Evolutionary conservation across 169 alveolate species (phyloP), one percentile per base, ranked within the genome.

Genomic region (Cyclospora cayetanensis): DNA sequence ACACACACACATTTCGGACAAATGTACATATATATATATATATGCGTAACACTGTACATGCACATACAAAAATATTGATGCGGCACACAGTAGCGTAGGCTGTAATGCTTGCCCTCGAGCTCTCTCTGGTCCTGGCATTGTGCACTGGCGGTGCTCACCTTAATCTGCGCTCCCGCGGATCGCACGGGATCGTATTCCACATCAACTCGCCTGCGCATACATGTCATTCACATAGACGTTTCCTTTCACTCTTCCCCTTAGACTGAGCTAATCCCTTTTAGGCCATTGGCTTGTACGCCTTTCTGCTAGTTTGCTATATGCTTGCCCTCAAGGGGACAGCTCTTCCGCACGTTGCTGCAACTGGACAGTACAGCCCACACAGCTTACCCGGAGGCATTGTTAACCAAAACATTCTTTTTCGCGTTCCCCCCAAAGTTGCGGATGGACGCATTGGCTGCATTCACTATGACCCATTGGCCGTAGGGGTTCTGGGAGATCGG

Each of bases 391-490:
- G 34, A 25, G 0, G 92, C 87, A 50, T 87, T 87, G 65, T 87
- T 87, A 2, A 87, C 72, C 9, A 87, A 39, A 4, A 87, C 87
- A 68, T 87, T 87, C 41, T 72, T 87, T 12, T 87, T 20, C 4
- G 70, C 31, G 74, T 87, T 87, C 12, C 76, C 34, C 7, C 88
- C 92, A 27, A 87, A 87, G 65, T 87, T 87, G 29, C 31, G 70
- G 7, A 87, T 70, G 9, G 27, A 70, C 42, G 79, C 43, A 18
- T 35, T 68, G 35, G 87, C 31, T 5, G 92, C 52, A 27, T 87
- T 87, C 34, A 87, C 79, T 4, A 87, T 68, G 7, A 87, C 79
- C 77, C 82, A 87, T 27, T 87, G 79, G 27, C 87, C 92, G 70
- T 87, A 87, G 42, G 80, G 76, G 18, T 72, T 87, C 18, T 52